These are phyloP conservation scores for Nissolia schottii DNA, from an alignment of 306 rosid genomes.

Conservation along the genomic window DNA sequence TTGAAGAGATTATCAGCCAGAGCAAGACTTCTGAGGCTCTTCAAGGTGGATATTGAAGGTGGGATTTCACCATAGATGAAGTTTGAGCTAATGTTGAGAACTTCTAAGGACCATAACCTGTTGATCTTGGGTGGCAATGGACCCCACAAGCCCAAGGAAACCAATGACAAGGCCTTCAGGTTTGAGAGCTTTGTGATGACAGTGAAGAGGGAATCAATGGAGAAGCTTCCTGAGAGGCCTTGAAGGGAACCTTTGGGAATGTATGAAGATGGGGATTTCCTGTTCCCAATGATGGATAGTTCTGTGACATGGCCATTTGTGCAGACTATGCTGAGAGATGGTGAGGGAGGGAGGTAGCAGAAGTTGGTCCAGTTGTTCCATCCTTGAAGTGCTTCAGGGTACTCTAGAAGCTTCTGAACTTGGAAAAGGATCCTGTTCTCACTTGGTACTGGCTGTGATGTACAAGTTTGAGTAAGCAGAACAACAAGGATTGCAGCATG, in stretches of 20 bases:
- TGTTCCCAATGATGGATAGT: conserved; percentile 61
- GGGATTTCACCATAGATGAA: conserved; percentile 71
- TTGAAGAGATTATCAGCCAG: conserved; percentile 64
- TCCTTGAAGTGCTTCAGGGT: conserved; percentile 64
- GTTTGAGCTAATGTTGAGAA: conserved; percentile 72
- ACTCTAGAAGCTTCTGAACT: conserved; percentile 70
- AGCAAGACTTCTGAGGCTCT: conserved; percentile 53
- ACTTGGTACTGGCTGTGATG: conserved; percentile 45
- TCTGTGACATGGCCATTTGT: conserved; percentile 52
- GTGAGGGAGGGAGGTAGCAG: conserved; percentile 67
- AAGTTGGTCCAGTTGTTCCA: conserved; percentile 85
- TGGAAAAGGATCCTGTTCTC: conserved; percentile 62
- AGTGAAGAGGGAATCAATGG: conserved; percentile 76
- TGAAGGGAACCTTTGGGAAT: conserved; percentile 23
- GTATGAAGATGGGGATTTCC: conserved; percentile 38
- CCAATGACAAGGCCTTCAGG: conserved; percentile 57
- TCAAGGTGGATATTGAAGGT: conserved; percentile 44
- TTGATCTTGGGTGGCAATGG: conserved; percentile 69
- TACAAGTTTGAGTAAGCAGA: conserved; percentile 39
- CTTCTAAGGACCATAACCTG: conserved; percentile 56
- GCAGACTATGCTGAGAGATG: conserved; percentile 68
- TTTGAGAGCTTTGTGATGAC: conserved; percentile 69
- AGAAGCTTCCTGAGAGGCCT: conserved; percentile 57
- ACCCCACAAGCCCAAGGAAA: conserved; percentile 86
- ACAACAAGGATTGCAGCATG: conserved; percentile 30